Base-by-base conservation (phyloP, 1,284 basidiomycete species). In the Trametes sp. region DNA sequence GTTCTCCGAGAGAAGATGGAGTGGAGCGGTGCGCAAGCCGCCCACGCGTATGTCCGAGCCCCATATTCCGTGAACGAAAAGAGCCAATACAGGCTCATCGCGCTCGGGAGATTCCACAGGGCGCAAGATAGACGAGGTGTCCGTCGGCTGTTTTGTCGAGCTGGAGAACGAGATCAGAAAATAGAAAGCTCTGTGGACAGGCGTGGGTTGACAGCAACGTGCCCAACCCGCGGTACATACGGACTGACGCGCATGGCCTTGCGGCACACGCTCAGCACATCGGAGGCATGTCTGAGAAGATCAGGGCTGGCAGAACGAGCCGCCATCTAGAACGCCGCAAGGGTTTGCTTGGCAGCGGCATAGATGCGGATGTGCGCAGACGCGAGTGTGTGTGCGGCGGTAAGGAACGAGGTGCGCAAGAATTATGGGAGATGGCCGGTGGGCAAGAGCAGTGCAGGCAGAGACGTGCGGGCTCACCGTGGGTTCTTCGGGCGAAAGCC, bases 401-500 rank as follows among this genome's bases (percentile, higher is more conserved):
- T 28, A 33, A 19, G 23, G 14, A 11, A 2, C 16, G 48, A 24
- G 19, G 19, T 2, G 2, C 28, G 48, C 48, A 24, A 31, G 19
- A 29, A 28, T 21, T 7, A 28, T 28, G 48, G 48, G 48, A 49
- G 29, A 10, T 46, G 28, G 21, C 31, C 11, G 33, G 50, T 36
- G 23, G 33, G 21, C 1, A 36, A 4, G 13, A 28, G 50, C 21
- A 19, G 11, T 24, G n/a, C 41, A 10, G 53, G 33, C 41, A n/a
- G n/a, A n/a, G 42, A n/a, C 41, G 29, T 21, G 19, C 28, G 28
- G 23, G 11, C 53, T 54, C 53, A 54, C 53, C 53, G 53, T 54
- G 41, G 41, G 41, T 54, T 54, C 42, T 45, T 54, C 53, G 53
- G 53, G 28, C 31, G 19, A 54, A 54, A 23, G 14, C 53, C 53